Evolutionary conservation across 164 flowering plant genomes (phyloP).

Genomic region (Euptelea pleiosperma): DNA sequence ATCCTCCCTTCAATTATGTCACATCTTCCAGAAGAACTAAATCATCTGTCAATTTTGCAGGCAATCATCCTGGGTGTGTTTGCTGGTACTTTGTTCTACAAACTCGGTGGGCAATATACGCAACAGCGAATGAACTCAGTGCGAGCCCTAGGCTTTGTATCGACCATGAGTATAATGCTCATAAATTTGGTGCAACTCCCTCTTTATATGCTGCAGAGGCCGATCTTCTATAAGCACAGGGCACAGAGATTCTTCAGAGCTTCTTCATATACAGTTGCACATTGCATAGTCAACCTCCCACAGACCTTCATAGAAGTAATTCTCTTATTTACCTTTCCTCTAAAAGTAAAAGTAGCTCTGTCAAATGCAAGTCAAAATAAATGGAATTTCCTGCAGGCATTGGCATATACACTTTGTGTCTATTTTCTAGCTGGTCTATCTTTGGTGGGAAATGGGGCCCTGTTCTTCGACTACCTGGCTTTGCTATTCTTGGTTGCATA

Average conservation of each 20-base stretch:
- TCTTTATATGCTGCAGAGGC: conserved; percentile 30
- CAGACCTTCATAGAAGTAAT: conserved; percentile 27
- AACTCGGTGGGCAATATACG: conserved; percentile 23
- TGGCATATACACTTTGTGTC: conserved; percentile 23
- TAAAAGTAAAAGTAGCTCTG: too few relatives aligned
- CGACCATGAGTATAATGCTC: conserved; percentile 34
- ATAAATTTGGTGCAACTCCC: conserved; percentile 32
- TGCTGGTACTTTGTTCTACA: conserved; percentile 30
- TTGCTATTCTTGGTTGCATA: conserved; percentile 29
- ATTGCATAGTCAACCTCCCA: conserved; percentile 29
- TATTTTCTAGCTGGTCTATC: conserved; percentile 29
- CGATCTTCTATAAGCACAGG: conserved; percentile 33
- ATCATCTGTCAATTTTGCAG: conserved; percentile 14
- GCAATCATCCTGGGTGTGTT: conserved; percentile 23
- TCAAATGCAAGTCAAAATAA: not conserved
- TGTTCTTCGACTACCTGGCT: conserved; percentile 17
- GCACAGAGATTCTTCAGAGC: conserved; percentile 31
- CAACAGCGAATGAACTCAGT: conserved; percentile 27
- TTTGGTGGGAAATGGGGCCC: conserved; percentile 14
- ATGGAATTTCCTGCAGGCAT: conserved; percentile 23
- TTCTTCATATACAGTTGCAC: conserved; percentile 26
- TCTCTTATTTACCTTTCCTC: conserved; percentile 5
- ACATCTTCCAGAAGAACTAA: not conserved
- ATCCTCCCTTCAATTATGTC: not conserved
- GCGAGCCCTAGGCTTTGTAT: conserved; percentile 29